Conservation (phyloP, 2,329 filamentous ascomycete genomes). For the Emmonsiellopsis sp. region DNA sequence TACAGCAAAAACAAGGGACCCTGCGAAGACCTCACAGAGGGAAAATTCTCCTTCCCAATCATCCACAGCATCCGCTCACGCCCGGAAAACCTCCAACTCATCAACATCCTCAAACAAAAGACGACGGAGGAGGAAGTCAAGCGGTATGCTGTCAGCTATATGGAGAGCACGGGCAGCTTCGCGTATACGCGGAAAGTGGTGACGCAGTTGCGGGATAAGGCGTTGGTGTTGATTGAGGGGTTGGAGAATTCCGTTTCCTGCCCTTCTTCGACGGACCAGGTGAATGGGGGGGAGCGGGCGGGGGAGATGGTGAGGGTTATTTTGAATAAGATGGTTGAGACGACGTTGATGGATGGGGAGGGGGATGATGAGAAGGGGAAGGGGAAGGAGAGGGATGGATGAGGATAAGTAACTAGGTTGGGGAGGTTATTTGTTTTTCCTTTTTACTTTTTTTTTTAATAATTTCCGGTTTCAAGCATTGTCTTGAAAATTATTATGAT, state of each 20-base stretch:
- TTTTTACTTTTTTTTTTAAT: too few species aligned
- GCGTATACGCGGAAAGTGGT: slow-evolving; percentile 69
- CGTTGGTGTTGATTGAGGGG: slow-evolving; percentile 53
- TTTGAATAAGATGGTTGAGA: slow-evolving; percentile 54
- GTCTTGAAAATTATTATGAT: too few species aligned
- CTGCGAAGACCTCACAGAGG: slow-evolving; percentile 41
- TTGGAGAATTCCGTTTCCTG: slow-evolving; percentile 46
- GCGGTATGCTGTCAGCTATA: slow-evolving; percentile 78
- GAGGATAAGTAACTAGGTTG: background rate
- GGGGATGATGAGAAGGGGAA: background rate
- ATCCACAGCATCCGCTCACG: slow-evolving; percentile 41
- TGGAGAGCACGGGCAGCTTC: slow-evolving; percentile 85
- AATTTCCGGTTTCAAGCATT: too few species aligned
- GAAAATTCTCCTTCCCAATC: slow-evolving; percentile 24
- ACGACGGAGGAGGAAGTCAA: slow-evolving; percentile 76
- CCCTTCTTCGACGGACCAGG: background rate
- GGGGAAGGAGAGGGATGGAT: background rate
- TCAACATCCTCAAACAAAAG: slow-evolving; percentile 86
- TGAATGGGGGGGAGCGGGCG: background rate
- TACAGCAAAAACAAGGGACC: slow-evolving; percentile 81
- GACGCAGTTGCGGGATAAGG: slow-evolving; percentile 53
- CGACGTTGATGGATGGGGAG: slow-evolving; percentile 20
- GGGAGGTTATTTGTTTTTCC: too few species aligned
- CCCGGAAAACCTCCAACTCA: slow-evolving; percentile 53
- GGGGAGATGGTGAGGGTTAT: slow-evolving; percentile 51